Conservation (phyloP, 495 filamentous ascomycete genomes). For the Tetracladium marchalianum region DNA sequence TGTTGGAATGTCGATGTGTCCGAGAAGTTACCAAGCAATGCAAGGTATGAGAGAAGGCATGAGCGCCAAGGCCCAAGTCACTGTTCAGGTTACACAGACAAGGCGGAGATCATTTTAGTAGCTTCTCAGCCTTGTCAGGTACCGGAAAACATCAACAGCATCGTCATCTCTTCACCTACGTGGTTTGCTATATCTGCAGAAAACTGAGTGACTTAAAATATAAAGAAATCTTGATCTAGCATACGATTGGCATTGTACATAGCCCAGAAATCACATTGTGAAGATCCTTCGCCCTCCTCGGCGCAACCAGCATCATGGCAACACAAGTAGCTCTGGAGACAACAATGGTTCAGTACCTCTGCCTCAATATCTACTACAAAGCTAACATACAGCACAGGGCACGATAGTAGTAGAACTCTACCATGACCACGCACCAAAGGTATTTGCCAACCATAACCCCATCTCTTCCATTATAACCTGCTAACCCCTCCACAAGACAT, state of each 20-base stretch:
- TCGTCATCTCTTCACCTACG: too few species aligned
- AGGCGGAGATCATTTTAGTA: conserved; percentile 5
- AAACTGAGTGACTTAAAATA: too few species aligned
- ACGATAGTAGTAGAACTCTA: conserved; percentile 85
- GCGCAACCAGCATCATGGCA: conserved; percentile 46
- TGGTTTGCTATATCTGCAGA: too few species aligned
- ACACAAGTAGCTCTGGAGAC: conserved; percentile 71
- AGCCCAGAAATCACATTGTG: background rate
- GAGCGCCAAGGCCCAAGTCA: background rate
- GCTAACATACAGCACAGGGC: conserved; percentile 41
- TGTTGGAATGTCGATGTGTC: too few species aligned
- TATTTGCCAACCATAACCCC: conserved; percentile 8
- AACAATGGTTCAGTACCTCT: conserved; percentile 49
- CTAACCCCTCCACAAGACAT: conserved; percentile 47
- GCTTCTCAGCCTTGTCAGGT: conserved; percentile 11
- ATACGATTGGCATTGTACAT: background rate
- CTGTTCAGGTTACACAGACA: background rate
- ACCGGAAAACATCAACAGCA: conserved; percentile 4
- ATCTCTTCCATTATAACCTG: too few species aligned
- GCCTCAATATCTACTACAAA: background rate
- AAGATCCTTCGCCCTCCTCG: background rate
- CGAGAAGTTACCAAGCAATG: background rate
- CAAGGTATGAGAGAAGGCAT: background rate
- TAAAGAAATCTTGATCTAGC: background rate
- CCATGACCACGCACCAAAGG: conserved; percentile 64